Evolutionary conservation across 1,284 basidiomycete genomes (phyloP).

Genomic region (Trametes pubescens): DNA sequence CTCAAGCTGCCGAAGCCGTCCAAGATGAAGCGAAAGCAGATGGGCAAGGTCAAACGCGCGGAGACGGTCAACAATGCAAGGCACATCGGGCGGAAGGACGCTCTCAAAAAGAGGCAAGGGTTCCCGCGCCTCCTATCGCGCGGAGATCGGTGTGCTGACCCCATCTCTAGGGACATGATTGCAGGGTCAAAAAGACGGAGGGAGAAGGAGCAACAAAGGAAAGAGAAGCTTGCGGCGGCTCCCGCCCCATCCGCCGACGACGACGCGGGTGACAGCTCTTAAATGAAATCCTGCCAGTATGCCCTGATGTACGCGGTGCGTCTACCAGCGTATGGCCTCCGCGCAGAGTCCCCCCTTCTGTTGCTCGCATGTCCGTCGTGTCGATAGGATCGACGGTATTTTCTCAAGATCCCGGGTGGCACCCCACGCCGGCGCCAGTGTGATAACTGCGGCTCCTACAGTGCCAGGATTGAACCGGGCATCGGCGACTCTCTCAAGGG

Average conservation of each 20-base stretch:
- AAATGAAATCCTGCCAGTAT: conserved; percentile 27
- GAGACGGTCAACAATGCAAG: conserved; percentile 79
- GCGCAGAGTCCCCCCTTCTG: neutral
- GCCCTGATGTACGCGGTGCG: conserved; percentile 29
- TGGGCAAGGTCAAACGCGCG: conserved; percentile 86
- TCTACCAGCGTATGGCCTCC: conserved; percentile 14
- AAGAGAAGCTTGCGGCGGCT: conserved; percentile 15
- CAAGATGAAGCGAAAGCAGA: conserved; percentile 85
- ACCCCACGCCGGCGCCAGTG: conserved; percentile 8
- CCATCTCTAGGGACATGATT: conserved; percentile 70
- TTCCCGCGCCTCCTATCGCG: conserved; percentile 7
- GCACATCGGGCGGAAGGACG: conserved; percentile 74
- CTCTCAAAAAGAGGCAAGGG: conserved; percentile 74
- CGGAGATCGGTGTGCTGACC: conserved; percentile 25
- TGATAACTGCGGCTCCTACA: neutral
- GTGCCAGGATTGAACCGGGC: neutral
- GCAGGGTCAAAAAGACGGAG: conserved; percentile 72
- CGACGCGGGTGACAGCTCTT: conserved; percentile 17
- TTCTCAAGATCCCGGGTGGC: conserved; percentile 25
- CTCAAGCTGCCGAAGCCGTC: conserved; percentile 86
- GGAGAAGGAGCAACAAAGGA: conserved; percentile 42
- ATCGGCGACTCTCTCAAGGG: conserved; percentile 2
- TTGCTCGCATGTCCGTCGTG: conserved; percentile 6
- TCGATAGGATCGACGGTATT: conserved; percentile 13
- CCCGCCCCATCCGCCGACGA: conserved; percentile 17